phyloP scores from a whole-genome alignment of 495 filamentous ascomycete species.

The Penicillium malachiteum region DNA sequence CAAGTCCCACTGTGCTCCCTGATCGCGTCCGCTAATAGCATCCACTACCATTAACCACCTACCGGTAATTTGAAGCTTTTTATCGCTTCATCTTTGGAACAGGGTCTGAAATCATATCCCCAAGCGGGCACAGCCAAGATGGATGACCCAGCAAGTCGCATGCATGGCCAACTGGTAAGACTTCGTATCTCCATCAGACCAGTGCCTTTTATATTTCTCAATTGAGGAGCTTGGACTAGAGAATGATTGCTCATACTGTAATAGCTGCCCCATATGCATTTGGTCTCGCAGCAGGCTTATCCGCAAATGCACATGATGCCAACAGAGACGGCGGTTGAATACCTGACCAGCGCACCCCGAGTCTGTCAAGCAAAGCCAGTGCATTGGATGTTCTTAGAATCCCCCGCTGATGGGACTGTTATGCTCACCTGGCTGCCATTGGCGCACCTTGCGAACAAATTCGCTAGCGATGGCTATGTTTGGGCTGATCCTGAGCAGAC shows the following conservation, averaged over 20 bases:
- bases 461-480: constrained; percentile 86
- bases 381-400: constrained; percentile 87
- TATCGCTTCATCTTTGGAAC: constrained; percentile 12
- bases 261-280: constrained; percentile 82
- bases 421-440: constrained; percentile 85
- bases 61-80: background rate
- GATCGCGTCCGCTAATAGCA: constrained; percentile 10
- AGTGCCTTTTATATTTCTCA: background rate
- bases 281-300: constrained; percentile 74
- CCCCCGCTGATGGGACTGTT: constrained; percentile 74
- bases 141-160: constrained; percentile 64
- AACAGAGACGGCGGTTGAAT: constrained; percentile 69
- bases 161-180: constrained; percentile 61
- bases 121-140: constrained; percentile 39
- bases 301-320: constrained; percentile 64
- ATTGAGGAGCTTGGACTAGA: background rate
- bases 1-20: constrained; percentile 8
- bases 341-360: constrained; percentile 74
- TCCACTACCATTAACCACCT: constrained; percentile 9
- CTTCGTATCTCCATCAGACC: constrained; percentile 5
- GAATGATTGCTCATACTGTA: background rate
- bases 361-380: constrained; percentile 74
- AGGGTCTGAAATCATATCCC: background rate
- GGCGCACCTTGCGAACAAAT: constrained; percentile 60
- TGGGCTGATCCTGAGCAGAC: constrained; percentile 80